phyloP scores from a whole-genome alignment of 1,284 basidiomycete genomes.

The Apiotrichum porosum region DNA sequence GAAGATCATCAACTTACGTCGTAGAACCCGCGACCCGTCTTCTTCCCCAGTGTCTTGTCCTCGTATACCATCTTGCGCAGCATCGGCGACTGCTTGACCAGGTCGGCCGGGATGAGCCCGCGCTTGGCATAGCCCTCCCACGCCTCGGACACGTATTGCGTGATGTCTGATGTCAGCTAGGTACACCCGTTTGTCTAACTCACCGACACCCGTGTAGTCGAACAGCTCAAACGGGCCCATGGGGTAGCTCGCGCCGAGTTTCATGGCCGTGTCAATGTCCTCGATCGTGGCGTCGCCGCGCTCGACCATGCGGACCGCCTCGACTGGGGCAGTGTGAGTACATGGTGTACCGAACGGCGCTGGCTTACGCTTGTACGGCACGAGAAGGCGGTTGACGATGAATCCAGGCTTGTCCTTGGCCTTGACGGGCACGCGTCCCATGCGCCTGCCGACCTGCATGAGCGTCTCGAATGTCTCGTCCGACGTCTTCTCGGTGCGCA shows the following conservation, averaged over 20 bases:
- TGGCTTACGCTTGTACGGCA: slow-evolving; percentile 52
- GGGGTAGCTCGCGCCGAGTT: slow-evolving; percentile 55
- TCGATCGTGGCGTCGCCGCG: slow-evolving; percentile 56
- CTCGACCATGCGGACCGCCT: slow-evolving; percentile 57
- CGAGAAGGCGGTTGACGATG: slow-evolving; percentile 55
- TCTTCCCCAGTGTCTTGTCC: slow-evolving; percentile 54
- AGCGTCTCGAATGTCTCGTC: slow-evolving; percentile 51
- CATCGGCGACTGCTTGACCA: slow-evolving; percentile 50
- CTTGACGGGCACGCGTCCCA: slow-evolving; percentile 55
- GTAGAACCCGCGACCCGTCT: slow-evolving; percentile 52
- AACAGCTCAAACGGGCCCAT: slow-evolving; percentile 54
- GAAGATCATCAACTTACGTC: slow-evolving; percentile 8
- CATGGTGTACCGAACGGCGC: no score
- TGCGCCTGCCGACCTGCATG: slow-evolving; percentile 51
- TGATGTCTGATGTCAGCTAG: slow-evolving; percentile 30
- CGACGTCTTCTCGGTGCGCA: slow-evolving; percentile 52
- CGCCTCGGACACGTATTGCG: slow-evolving; percentile 52
- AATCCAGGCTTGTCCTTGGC: slow-evolving; percentile 56
- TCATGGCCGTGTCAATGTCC: slow-evolving; percentile 59
- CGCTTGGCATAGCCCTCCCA: slow-evolving; percentile 53
- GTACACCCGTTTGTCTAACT: slow-evolving; percentile 18
- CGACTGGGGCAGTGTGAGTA: slow-evolving; percentile 39
- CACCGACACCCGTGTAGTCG: slow-evolving; percentile 55
- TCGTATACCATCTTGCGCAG: slow-evolving; percentile 53
- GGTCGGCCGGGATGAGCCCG: slow-evolving; percentile 49